Conservation (phyloP, 805 yeast species). For the Zygosaccharomyces kombuchaensis region DNA sequence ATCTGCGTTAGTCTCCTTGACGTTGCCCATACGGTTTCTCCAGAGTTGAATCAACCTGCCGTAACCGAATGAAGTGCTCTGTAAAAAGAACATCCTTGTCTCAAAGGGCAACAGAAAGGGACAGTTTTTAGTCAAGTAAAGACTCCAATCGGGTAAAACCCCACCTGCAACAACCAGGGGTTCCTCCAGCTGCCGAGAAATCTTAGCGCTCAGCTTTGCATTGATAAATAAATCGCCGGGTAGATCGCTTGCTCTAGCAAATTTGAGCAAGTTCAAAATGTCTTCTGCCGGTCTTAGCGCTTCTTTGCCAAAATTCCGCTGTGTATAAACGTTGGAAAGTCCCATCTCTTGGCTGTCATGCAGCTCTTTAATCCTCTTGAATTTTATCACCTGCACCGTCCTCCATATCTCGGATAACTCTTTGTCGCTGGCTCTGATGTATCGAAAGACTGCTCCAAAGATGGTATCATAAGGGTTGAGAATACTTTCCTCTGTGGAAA, state of each 20-base stretch:
- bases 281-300: conserved; percentile 20
- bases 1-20: conserved; percentile 30
- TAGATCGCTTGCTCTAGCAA: conserved; percentile 41
- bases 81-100: conserved; percentile 70
- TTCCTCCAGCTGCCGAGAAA: conserved; percentile 84
- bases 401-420: conserved; percentile 56
- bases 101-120: conserved; percentile 85
- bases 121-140: conserved; percentile 63
- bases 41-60: conserved; percentile 76
- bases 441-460: conserved; percentile 65
- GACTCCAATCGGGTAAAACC: conserved; percentile 79
- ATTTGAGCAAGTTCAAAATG: conserved; percentile 47
- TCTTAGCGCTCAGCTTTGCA: conserved; percentile 78
- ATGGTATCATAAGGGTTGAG: conserved; percentile 67
- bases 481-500: conserved; percentile 51
- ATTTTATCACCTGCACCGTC: conserved; percentile 48
- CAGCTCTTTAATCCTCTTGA: conserved; percentile 36
- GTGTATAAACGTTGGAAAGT: conserved; percentile 7
- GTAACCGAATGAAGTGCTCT: conserved; percentile 87
- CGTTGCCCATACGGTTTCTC: conserved; percentile 49
- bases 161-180: conserved; percentile 85
- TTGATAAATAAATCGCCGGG: conserved; percentile 51
- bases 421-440: conserved; percentile 36
- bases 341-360: conserved; percentile 13
- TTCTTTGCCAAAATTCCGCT: conserved; percentile 5